phyloP scores from a whole-genome alignment of 23 red algal species.

The Gracilaria vermiculophylla region DNA sequence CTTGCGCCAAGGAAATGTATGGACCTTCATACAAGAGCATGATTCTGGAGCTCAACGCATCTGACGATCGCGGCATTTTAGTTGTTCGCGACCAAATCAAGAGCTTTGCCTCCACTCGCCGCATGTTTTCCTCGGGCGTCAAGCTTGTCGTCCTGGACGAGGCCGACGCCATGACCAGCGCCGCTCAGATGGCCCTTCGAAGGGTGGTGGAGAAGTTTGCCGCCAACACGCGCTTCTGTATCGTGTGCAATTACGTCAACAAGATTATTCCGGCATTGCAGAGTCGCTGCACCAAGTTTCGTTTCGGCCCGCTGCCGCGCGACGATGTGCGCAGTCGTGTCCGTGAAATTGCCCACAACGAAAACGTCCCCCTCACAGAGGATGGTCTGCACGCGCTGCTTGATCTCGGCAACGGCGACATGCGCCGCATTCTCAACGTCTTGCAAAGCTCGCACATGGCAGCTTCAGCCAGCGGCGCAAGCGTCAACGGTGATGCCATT shows the following conservation, averaged over 20 bases:
- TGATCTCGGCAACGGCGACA: conserved; percentile 86
- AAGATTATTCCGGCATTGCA: conserved; percentile 98
- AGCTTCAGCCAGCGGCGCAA: background rate
- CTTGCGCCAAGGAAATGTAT: conserved; percentile 96
- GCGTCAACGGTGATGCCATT: conserved; percentile 33
- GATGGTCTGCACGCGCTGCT: conserved; percentile 79
- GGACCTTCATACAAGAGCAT: conserved; percentile 78
- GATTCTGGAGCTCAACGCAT: conserved; percentile 99
- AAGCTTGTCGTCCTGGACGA: conserved; percentile 98
- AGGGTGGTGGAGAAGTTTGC: conserved; percentile 94
- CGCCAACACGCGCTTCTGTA: conserved; percentile 90
- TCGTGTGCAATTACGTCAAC: conserved; percentile 99
- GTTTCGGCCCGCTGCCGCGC: conserved; percentile 86
- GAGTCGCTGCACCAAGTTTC: conserved; percentile 94
- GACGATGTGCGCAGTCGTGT: conserved; percentile 73
- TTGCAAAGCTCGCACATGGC: conserved; percentile 89
- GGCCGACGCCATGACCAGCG: conserved; percentile 97
- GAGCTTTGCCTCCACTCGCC: conserved; percentile 90
- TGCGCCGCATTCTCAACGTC: conserved; percentile 90
- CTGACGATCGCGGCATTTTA: conserved; percentile 97
- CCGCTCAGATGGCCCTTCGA: conserved; percentile 93
- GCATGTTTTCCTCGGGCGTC: conserved; percentile 83
- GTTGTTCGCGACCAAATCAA: conserved; percentile 98
- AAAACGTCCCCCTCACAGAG: conserved; percentile 66
- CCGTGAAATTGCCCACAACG: conserved; percentile 62